Base-by-base conservation (phyloP, 192 early-diverging fungal genomes). In the Coemansia sp. region DNA sequence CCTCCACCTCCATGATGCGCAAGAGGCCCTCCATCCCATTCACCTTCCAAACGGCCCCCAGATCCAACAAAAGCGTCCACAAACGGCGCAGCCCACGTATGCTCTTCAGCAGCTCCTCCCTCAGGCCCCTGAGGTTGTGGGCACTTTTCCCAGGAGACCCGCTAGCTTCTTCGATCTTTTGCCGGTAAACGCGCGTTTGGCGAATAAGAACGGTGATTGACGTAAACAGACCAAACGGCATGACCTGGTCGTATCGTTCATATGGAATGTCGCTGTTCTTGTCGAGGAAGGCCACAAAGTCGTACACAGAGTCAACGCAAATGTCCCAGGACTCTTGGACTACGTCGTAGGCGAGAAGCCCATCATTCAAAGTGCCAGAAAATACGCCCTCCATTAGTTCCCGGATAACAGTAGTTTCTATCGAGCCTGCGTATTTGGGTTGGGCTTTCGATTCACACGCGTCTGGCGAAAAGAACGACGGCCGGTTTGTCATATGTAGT, bases 1-100 rank as follows among this genome's bases (percentile, higher is more conserved):
- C 78, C 48, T 81, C 78, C 16, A 81, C 53, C 33, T 75, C 72
- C 78, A 81, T 81, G 6, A 51, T 63, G 10, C 73, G 72, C 45
- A 81, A 60, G 43, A 80, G 55, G 16, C 58, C 49, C 48, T 75
- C 78, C 55, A 81, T 63, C 15, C 73, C 69, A 12, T 66, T 57
- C 3, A 69, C 60, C 16, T 73, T 58, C 72, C 78, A 75, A 12
- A 75, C 57, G 18, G 67, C 36, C 2, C 64, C 73, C 21, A 81
- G 69, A 45, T 66, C 63, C 59, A 71, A 39, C 34, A 81, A 62
- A 43, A 71, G 64, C 33, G 69, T 46, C 78, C 78, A 81, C 33
- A 75, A 39, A 26, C 69, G 64, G 10, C 69, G 62, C 59, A 81
- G 24, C 0, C 67, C 45, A 2, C 33, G 10, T 15, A 60, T 60